Base-by-base conservation (phyloP, 768 basidiomycete species). In the Mycena floridula region DNA sequence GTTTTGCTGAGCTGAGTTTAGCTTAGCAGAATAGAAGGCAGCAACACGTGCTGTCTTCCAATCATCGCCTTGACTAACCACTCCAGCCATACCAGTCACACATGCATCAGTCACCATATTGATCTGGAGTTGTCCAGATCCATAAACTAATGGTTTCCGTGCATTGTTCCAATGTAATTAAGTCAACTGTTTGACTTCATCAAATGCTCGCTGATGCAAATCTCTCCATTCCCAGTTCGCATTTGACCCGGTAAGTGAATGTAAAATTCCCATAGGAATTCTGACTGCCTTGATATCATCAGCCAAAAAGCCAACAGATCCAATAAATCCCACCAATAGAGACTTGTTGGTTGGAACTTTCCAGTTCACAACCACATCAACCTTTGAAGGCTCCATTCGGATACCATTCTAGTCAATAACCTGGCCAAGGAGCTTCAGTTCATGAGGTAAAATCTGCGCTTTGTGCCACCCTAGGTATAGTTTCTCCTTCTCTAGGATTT, bases 361-460 rank as follows among this genome's bases (percentile, higher is more conserved):
- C 32, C 54, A 0, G 67, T 58, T 41, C 54, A 20, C 8, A 5
- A 61, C 55, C 0, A 46, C 28, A 41, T 71, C 61, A 0, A 73
- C 67, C 32, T 73, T 73, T 15, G 60, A 45, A 0, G 65, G 68
- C 22, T 73, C 65, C 66, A 71, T 70, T 0, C 16, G 37, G 4
- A 73, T 68, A 0, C 69, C 66, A 0, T 55, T 5, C 1, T 61
- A 47, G 21, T 63, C 58, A 7, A 72, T 47, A 1, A 72, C 46
- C 0, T 56, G 57, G 0, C 70, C 70, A 0, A 73, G 46, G 5
- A 68, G 26, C 18, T 64, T 61, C 18, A 68, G 15, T 35, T 60
- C 50, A 0, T 44, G 7, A 0, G 49, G 51, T 0, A 69, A 51
- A 25, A 56, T 18, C 28, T 48, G 8, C 51, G 63, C 50, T 39